A percentile compares a stretch with the other conserved stretches of the same genome.
These are phyloP conservation scores for Pichia sporocuriosa DNA, from an alignment of 805 yeast species.

Conservation along the genomic window DNA sequence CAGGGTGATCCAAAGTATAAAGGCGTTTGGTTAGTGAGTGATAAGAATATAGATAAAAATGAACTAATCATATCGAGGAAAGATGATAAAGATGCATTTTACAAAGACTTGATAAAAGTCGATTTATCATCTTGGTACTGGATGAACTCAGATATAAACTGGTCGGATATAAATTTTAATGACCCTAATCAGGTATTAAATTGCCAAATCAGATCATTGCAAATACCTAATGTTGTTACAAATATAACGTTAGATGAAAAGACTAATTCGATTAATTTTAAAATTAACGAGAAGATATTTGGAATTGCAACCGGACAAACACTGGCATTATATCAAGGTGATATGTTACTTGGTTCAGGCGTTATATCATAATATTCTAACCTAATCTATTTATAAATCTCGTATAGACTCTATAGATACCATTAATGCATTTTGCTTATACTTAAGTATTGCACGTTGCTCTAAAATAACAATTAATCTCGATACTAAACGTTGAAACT, in stretches of 20 bases:
- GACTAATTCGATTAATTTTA: conserved; percentile 25
- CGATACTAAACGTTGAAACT: too few relatives aligned
- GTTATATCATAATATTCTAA: conserved; percentile 20
- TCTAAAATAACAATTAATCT: background rate
- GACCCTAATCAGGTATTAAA: conserved; percentile 17
- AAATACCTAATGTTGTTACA: conserved; percentile 39
- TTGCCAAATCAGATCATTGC: conserved; percentile 72
- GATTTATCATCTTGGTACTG: conserved; percentile 38
- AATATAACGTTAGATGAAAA: conserved; percentile 10
- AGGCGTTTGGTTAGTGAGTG: conserved; percentile 86
- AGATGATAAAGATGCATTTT: conserved; percentile 49
- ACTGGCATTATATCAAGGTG: conserved; percentile 62
- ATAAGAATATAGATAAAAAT: conserved; percentile 55
- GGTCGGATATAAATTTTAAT: conserved; percentile 1
- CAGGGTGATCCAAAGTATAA: conserved; percentile 71
- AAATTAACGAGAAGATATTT: conserved; percentile 40
- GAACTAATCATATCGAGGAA: conserved; percentile 78
- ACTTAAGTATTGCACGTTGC: background rate
- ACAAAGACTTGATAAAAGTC: conserved; percentile 36
- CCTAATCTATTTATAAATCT: background rate
- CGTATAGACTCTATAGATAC: background rate
- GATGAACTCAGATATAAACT: conserved; percentile 28
- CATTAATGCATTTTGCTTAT: background rate
- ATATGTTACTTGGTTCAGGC: conserved; percentile 65
- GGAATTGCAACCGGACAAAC: conserved; percentile 92